Conservation (phyloP, 2,329 filamentous ascomycete species). For the Phoma sp. region DNA sequence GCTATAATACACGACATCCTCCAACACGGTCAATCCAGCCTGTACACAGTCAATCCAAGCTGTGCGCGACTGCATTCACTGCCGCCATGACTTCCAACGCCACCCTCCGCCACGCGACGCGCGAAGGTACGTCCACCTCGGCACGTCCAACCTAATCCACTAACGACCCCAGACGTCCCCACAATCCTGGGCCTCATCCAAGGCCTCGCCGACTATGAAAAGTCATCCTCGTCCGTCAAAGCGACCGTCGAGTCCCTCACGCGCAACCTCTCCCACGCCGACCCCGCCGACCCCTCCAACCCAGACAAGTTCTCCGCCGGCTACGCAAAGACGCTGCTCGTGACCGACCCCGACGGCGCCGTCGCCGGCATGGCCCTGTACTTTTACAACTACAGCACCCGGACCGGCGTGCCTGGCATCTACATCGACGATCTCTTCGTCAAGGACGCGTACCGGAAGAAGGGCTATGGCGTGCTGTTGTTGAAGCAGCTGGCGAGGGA, state of each 20-base stretch:
- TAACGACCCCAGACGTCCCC: slow-evolving; percentile 70
- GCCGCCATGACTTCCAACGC: slow-evolving; percentile 36
- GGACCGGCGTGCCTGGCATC: slow-evolving; percentile 85
- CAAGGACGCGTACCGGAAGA: slow-evolving; percentile 70
- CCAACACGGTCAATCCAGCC: too few relatives aligned
- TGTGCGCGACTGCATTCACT: too few relatives aligned
- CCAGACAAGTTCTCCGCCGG: slow-evolving; percentile 57
- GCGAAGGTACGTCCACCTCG: slow-evolving; percentile 58
- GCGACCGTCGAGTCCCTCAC: slow-evolving; percentile 78
- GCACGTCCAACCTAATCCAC: neutral
- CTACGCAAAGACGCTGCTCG: slow-evolving; percentile 78
- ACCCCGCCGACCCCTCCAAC: slow-evolving; percentile 38
- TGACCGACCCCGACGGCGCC: slow-evolving; percentile 55
- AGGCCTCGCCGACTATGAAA: slow-evolving; percentile 88
- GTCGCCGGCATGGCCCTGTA: slow-evolving; percentile 84
- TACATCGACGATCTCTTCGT: slow-evolving; percentile 97
- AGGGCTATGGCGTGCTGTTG: slow-evolving; percentile 80
- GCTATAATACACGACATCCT: too few relatives aligned
- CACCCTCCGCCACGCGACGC: slow-evolving; percentile 66
- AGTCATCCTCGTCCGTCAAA: slow-evolving; percentile 74
- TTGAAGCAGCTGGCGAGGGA: slow-evolving; percentile 81
- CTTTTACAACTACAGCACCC: slow-evolving; percentile 96
- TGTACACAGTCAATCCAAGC: too few relatives aligned
- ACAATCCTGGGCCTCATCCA: slow-evolving; percentile 82
- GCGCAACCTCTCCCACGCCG: slow-evolving; percentile 80